These are phyloP conservation scores for Fusarium torreyae DNA, from an alignment of 2,329 filamentous ascomycete species.

Conservation along the genomic window DNA sequence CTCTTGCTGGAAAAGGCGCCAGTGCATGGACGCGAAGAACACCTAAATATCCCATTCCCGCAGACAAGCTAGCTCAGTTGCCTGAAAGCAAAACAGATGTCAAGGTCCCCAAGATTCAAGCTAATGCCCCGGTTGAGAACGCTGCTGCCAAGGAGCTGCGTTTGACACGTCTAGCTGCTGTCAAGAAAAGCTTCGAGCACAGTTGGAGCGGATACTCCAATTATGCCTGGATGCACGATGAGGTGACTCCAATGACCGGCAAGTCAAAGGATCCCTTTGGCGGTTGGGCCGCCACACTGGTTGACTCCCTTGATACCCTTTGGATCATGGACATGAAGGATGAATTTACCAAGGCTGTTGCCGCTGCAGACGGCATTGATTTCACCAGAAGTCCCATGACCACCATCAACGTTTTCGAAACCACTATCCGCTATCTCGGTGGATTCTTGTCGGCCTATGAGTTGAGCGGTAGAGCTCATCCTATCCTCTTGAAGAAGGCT, in stretches of 20 bases:
- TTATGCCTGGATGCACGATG: constrained; percentile 74
- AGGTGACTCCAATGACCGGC: constrained; percentile 70
- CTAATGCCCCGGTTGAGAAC: constrained; percentile 54
- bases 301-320: constrained; percentile 75
- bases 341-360: constrained; percentile 74
- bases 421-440: constrained; percentile 77
- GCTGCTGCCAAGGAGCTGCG: constrained; percentile 51
- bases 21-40: constrained; percentile 45
- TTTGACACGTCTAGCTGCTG: constrained; percentile 57
- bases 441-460: constrained; percentile 77
- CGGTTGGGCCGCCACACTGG: constrained; percentile 76
- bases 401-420: constrained; percentile 76
- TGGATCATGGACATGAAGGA: constrained; percentile 78
- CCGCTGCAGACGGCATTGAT: constrained; percentile 70
- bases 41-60: constrained; percentile 45
- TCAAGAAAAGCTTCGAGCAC: constrained; percentile 67
- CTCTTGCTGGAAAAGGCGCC: constrained; percentile 44
- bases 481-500: constrained; percentile 71
- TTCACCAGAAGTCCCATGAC: constrained; percentile 65
- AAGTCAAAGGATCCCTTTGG: constrained; percentile 69
- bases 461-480: constrained; percentile 65
- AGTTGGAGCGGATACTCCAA: constrained; percentile 73
- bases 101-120: constrained; percentile 50
- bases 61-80: constrained; percentile 49
- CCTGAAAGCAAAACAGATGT: constrained; percentile 52